phyloP scores from a whole-genome alignment of 2,329 filamentous ascomycete species.

The Aspergillus chevalieri region DNA sequence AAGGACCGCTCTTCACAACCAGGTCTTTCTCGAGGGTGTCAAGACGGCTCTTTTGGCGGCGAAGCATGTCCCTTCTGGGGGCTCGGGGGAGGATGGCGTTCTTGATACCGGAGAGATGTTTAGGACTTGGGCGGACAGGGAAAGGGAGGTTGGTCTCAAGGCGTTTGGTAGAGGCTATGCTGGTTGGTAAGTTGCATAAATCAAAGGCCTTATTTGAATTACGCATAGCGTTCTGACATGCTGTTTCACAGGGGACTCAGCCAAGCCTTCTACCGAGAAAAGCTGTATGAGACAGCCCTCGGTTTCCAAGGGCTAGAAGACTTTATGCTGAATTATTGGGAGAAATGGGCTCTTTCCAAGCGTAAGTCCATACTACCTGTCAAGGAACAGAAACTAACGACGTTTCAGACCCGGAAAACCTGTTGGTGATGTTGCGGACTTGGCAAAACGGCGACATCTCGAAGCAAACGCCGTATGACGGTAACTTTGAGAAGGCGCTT shows the following conservation, averaged over 20 bases:
- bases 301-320: slow-evolving; percentile 65
- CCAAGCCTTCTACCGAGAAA: slow-evolving; percentile 70
- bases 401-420: slow-evolving; percentile 60
- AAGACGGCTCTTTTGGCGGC: slow-evolving; percentile 55
- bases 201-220: no score
- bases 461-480: slow-evolving; percentile 61
- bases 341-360: slow-evolving; percentile 65
- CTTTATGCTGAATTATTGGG: slow-evolving; percentile 72
- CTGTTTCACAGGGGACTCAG: slow-evolving; percentile 58
- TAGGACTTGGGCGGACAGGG: slow-evolving; percentile 48
- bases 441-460: slow-evolving; percentile 73
- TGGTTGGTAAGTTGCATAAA: slow-evolving; percentile 48
- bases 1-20: slow-evolving; percentile 60
- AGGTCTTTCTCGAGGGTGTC: slow-evolving; percentile 62
- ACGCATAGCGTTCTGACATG: neutral
- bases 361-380: slow-evolving; percentile 26
- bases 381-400: neutral
- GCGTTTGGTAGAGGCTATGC: slow-evolving; percentile 71
- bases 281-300: slow-evolving; percentile 58
- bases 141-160: slow-evolving; percentile 56
- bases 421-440: slow-evolving; percentile 68
- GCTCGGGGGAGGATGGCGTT: slow-evolving; percentile 43
- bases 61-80: slow-evolving; percentile 49
- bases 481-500: slow-evolving; percentile 61
- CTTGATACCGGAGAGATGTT: slow-evolving; percentile 34